Conservation (phyloP, 148 eudicot species). For the Vaccinium macrocarpon region DNA sequence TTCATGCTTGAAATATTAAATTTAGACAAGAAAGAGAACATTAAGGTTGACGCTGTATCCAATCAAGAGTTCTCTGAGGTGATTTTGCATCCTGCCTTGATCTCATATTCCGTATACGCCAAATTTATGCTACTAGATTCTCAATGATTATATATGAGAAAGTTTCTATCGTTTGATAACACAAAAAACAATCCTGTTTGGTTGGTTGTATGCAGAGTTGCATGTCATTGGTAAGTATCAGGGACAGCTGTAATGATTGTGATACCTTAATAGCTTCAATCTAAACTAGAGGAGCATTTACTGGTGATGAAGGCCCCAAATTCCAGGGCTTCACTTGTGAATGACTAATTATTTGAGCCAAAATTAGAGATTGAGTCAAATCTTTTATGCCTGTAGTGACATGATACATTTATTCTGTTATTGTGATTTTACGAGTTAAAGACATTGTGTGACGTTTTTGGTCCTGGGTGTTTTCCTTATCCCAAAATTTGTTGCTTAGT, state of each 20-base stretch:
- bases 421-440: neutral
- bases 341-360: neutral
- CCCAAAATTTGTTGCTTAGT: neutral
- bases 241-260: constrained; percentile 9
- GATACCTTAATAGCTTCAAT: neutral
- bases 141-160: neutral
- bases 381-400: neutral
- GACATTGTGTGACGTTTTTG: neutral
- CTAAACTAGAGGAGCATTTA: neutral
- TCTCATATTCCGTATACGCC: neutral
- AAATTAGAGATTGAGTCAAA: neutral
- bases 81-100: constrained; percentile 23
- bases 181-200: neutral
- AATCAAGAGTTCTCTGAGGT: constrained; percentile 95
- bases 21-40: constrained; percentile 74
- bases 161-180: neutral
- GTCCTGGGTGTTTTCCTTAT: neutral
- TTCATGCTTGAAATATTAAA: constrained; percentile 77
- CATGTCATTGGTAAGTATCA: neutral
- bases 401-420: neutral
- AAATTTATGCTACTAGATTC: neutral
- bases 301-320: neutral
- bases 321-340: neutral
- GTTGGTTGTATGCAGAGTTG: neutral
- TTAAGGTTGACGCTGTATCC: constrained; percentile 67